These are phyloP conservation scores for Gloeopeniophorella convolvens DNA, from an alignment of 768 basidiomycete species.

Conservation along the genomic window DNA sequence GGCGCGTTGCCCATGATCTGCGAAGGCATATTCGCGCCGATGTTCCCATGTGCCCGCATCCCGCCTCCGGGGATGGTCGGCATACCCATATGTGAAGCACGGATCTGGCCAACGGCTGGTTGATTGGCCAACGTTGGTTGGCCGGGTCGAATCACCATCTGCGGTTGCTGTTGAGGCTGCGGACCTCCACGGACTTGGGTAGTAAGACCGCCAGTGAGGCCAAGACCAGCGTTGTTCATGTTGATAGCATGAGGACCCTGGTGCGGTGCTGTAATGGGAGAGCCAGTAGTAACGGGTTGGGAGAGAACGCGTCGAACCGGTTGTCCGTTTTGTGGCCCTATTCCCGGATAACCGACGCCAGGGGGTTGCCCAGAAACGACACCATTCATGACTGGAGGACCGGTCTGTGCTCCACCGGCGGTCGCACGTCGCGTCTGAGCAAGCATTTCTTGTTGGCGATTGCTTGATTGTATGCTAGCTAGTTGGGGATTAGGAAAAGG, in stretches of 20 bases:
- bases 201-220: slow-evolving; percentile 32
- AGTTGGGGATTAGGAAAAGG: slow-evolving; percentile 4
- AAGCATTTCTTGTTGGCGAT: slow-evolving; percentile 2
- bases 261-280: slow-evolving; percentile 7
- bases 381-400: slow-evolving; percentile 14
- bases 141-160: slow-evolving; percentile 27
- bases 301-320: slow-evolving; percentile 48
- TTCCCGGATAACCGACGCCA: slow-evolving; percentile 10
- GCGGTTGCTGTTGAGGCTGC: slow-evolving; percentile 29
- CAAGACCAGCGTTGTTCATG: slow-evolving; percentile 31
- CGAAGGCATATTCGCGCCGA: slow-evolving; percentile 38
- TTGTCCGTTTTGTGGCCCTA: slow-evolving; percentile 7
- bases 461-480: background rate
- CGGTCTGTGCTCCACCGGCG: slow-evolving; percentile 4
- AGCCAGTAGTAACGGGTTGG: slow-evolving; percentile 33
- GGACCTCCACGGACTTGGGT: slow-evolving; percentile 32
- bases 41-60: slow-evolving; percentile 33
- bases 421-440: slow-evolving; percentile 13
- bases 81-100: slow-evolving; percentile 29
- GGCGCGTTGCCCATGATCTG: slow-evolving; percentile 43
- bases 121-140: slow-evolving; percentile 25
- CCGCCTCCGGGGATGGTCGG: slow-evolving; percentile 23
- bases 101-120: slow-evolving; percentile 33
- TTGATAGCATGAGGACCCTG: slow-evolving; percentile 3
- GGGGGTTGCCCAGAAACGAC: slow-evolving; percentile 19